Evolutionary conservation across 768 basidiomycete species (phyloP), one percentile per base, ranked within the genome.

Genomic region (Boletus rubroflammeus): DNA sequence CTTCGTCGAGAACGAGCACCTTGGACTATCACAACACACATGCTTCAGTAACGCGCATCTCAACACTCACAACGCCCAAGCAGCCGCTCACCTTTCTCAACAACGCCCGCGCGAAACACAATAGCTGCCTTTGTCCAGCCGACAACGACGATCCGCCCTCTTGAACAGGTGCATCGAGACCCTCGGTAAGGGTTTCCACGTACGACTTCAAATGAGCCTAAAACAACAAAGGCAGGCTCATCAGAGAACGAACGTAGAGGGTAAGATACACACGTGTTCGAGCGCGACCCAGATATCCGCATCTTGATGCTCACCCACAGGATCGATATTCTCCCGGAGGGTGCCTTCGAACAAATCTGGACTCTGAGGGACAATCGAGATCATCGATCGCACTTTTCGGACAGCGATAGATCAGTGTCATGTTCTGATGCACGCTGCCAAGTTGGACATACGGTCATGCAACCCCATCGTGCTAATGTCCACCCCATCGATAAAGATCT

Each of bases 1-100:
- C 90, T 81, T 98, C 95, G 65, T 97, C 95, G n/a, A 98, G 76
- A 1, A 97, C 90, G 6, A 98, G 76, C 35, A 97, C 86, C 70
- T 86, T 94, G 17, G 90, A 84, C 82, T 88, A 55, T 34, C 26
- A 55, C 29, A 17, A 60, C 47, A 44, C 45, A 49, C 55, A 53
- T 0, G 13, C 40, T 17, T 60, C 45, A 54, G 48, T 6, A 1
- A 31, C 3, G 17, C 1, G 10, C 31, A 11, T 29, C 25, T 23
- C 40, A 1, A 1, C 13, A 0, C 2, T 23, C 21, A 9, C 7
- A 1, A 2, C 2, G n/a, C 28, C 23, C 23, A 25, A 23, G 15
- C 21, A 41, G 0, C 6, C 14, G 3, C 69, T 45, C 60, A 83
- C 85, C 76, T 90, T 88, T 51, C 88, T 78, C 53, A 96, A 71